Percentiles rank a stretch among this genome's conserved stretches.
Evolutionary conservation across 106 monocot species (phyloP).

Genomic region (Amphibolis antarctica): DNA sequence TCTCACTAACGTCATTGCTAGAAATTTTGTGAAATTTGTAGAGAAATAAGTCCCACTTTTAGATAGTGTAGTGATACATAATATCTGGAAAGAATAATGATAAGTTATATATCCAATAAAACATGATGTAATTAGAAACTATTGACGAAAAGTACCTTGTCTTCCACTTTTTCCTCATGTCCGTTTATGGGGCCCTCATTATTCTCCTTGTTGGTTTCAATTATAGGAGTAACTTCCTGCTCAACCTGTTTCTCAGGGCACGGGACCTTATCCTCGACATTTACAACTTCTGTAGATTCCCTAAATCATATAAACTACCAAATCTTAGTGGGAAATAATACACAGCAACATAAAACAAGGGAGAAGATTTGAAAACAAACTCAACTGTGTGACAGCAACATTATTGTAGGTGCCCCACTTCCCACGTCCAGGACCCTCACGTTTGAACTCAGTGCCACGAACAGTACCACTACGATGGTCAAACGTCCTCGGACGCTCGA

Average conservation of each 20-base stretch:
- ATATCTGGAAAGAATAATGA: too few species aligned
- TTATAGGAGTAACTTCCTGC: constrained; percentile 9
- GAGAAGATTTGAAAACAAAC: constrained; percentile 3
- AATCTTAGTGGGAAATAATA: too few species aligned
- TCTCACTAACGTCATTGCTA: too few species aligned
- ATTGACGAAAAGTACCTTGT: constrained; percentile 28
- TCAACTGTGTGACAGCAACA: constrained; percentile 55
- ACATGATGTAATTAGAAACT: neutral
- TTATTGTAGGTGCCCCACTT: constrained; percentile 74
- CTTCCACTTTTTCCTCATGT: constrained; percentile 37
- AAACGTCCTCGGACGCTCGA: constrained; percentile 35
- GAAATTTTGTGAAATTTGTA: too few species aligned
- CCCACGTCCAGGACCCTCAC: constrained; percentile 79
- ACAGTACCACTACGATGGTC: constrained; percentile 83
- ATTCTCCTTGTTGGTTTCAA: constrained; percentile 26
- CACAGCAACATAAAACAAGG: too few species aligned
- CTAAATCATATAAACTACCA: constrained; percentile 7
- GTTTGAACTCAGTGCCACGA: constrained; percentile 72
- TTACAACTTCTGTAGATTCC: constrained; percentile 26
- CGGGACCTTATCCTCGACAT: constrained; percentile 17
- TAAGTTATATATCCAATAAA: too few species aligned
- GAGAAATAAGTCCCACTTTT: too few species aligned
- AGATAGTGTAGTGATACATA: too few species aligned
- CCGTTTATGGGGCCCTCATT: constrained; percentile 21
- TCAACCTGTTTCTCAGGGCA: constrained; percentile 22